Evolutionary conservation across 495 filamentous ascomycete species (phyloP).

Genomic region (Annulohypoxylon stygium): DNA sequence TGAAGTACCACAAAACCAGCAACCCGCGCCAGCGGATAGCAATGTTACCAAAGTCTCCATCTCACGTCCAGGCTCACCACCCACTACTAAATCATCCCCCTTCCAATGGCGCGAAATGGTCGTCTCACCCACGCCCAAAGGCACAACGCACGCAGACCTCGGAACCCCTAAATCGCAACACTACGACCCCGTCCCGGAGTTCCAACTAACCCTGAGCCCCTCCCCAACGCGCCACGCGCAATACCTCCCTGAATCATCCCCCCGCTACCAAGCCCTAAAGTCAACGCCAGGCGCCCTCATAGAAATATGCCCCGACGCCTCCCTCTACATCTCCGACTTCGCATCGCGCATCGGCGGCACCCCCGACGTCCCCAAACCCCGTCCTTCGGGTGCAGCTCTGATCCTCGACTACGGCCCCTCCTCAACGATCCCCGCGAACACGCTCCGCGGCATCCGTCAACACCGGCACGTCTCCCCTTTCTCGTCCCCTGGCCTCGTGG

Average conservation of each 20-base stretch:
- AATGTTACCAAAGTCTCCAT: slow-evolving; percentile 4
- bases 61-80: slow-evolving; percentile 53
- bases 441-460: slow-evolving; percentile 83
- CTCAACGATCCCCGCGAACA: slow-evolving; percentile 83
- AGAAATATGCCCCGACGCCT: slow-evolving; percentile 89
- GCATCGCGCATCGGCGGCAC: slow-evolving; percentile 84
- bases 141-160: slow-evolving; percentile 59
- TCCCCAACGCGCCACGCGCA: slow-evolving; percentile 82
- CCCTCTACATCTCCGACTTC: slow-evolving; percentile 82
- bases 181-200: slow-evolving; percentile 73
- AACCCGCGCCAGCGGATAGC: slow-evolving; percentile 55
- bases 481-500: slow-evolving; percentile 79
- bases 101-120: slow-evolving; percentile 90
- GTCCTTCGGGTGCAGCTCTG: slow-evolving; percentile 83
- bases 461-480: slow-evolving; percentile 84
- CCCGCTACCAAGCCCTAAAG: slow-evolving; percentile 82
- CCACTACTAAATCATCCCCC: slow-evolving; percentile 59
- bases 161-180: slow-evolving; percentile 67
- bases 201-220: slow-evolving; percentile 82
- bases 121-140: slow-evolving; percentile 74
- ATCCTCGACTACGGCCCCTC: slow-evolving; percentile 94
- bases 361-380: slow-evolving; percentile 31
- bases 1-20: slow-evolving; percentile 62
- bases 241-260: slow-evolving; percentile 85
- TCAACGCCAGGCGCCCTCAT: slow-evolving; percentile 72